Evolutionary conservation across 2,329 filamentous ascomycete genomes (phyloP).

Genomic region (Talaromyces marneffei): DNA sequence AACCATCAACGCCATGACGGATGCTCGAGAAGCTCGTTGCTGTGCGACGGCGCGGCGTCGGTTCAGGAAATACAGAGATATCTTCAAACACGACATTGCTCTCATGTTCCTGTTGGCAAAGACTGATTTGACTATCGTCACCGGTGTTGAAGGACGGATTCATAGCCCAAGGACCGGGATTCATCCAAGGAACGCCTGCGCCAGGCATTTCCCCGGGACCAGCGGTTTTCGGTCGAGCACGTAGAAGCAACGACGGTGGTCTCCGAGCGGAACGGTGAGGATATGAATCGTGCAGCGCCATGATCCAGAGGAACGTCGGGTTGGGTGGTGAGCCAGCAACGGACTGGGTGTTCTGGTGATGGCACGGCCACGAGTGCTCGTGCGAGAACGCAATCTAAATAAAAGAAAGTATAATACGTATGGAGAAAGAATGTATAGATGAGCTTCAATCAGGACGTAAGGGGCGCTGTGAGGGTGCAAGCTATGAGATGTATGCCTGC

Average conservation of each 20-base stretch:
- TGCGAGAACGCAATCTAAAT: slow-evolving; percentile 11
- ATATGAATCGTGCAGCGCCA: slow-evolving; percentile 20
- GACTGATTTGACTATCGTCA: slow-evolving; percentile 16
- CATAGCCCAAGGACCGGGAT: slow-evolving; percentile 7
- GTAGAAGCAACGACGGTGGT: slow-evolving; percentile 36
- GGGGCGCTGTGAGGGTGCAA: slow-evolving; percentile 14
- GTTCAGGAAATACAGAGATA: slow-evolving; percentile 27
- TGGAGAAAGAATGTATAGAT: slow-evolving; percentile 5
- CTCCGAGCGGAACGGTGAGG: slow-evolving; percentile 26
- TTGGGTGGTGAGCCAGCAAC: not conserved
- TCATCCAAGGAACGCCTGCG: slow-evolving; percentile 12
- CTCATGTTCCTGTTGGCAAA: slow-evolving; percentile 21
- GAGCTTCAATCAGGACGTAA: slow-evolving; percentile 10
- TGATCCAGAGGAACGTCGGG: not conserved
- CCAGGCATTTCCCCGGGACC: slow-evolving; percentile 16
- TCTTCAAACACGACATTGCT: slow-evolving; percentile 28
- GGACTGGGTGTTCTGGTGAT: not conserved
- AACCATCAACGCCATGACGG: slow-evolving; percentile 36
- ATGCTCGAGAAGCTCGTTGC: slow-evolving; percentile 40
- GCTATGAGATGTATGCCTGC: slow-evolving; percentile 5
- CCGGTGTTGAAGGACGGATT: slow-evolving; percentile 8
- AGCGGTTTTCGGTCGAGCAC: slow-evolving; percentile 34
- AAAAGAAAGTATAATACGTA: not conserved
- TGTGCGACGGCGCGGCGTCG: slow-evolving; percentile 27
- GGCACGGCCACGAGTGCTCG: slow-evolving; percentile 10